Evolutionary conservation across 169 alveolate species (phyloP).

Genomic region (Fabrea salina): DNA sequence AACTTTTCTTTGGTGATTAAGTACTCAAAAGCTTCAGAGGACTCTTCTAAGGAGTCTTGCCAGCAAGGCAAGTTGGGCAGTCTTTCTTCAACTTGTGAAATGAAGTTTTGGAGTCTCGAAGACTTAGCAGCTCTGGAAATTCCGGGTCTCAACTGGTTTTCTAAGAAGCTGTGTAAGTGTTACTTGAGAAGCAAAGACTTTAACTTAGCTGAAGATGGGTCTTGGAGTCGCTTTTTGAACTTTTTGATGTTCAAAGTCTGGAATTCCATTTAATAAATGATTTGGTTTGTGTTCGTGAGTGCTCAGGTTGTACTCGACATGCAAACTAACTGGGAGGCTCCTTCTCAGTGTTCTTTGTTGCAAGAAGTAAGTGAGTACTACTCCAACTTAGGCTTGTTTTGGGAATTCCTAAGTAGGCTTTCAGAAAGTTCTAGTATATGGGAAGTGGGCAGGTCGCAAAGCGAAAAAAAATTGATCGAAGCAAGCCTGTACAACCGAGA

Average conservation of each 20-base stretch:
- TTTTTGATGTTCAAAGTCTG: background rate
- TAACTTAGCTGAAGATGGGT: slow-evolving; percentile 6
- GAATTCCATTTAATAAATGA: slow-evolving; percentile 6
- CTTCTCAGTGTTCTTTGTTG: background rate
- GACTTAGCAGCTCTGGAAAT: background rate
- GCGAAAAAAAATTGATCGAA: background rate
- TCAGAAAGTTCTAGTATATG: too few relatives aligned
- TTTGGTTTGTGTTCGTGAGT: background rate
- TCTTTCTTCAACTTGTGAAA: background rate
- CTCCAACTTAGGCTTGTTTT: background rate
- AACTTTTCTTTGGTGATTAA: slow-evolving; percentile 21
- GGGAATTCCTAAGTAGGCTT: slow-evolving; percentile 20
- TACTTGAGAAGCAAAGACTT: slow-evolving; percentile 11
- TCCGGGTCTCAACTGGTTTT: background rate
- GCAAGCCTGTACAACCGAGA: slow-evolving; percentile 22
- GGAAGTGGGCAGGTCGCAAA: background rate
- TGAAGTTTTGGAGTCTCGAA: background rate
- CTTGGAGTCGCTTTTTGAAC: background rate
- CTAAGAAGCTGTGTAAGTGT: background rate
- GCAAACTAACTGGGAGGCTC: background rate
- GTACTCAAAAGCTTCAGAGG: slow-evolving; percentile 17
- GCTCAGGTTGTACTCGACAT: background rate
- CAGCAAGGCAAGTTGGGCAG: slow-evolving; percentile 20
- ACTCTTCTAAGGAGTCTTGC: slow-evolving; percentile 6
- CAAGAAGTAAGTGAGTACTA: slow-evolving; percentile 14